Conservation (phyloP, 805 yeast genomes). For the Kodamaea kaohsiungensis region DNA sequence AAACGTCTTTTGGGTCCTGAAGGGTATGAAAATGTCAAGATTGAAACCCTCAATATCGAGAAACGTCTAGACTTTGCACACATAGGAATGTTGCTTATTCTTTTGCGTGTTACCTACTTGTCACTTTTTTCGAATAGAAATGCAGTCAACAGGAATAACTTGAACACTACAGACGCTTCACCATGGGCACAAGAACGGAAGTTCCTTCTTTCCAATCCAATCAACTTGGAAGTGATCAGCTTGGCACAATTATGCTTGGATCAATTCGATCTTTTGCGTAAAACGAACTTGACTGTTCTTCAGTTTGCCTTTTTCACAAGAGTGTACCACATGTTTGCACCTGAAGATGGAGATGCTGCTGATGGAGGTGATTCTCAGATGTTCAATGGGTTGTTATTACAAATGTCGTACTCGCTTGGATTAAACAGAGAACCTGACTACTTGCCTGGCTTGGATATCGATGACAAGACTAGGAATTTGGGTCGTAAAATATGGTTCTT, state of each 20-base stretch:
- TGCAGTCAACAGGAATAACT: constrained; percentile 26
- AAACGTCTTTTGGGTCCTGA: constrained; percentile 19
- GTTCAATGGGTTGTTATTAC: constrained; percentile 32
- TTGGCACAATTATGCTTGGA: constrained; percentile 37
- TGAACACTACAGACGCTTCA: constrained; percentile 13
- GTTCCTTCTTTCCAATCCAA: constrained; percentile 21
- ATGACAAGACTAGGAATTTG: constrained; percentile 25
- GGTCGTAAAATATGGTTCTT: constrained; percentile 61
- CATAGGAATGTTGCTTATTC: constrained; percentile 33
- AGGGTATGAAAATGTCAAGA: constrained; percentile 7
- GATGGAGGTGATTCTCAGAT: constrained; percentile 63
- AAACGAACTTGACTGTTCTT: constrained; percentile 51
- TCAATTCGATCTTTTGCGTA: constrained; percentile 40
- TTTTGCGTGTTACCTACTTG: constrained; percentile 36
- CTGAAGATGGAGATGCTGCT: constrained; percentile 60
- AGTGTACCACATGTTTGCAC: constrained; percentile 54
- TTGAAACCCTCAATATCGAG: constrained; percentile 16
- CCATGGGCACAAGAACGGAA: constrained; percentile 1
- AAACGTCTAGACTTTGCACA: constrained; percentile 34
- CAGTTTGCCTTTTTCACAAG: constrained; percentile 63
- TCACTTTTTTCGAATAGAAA: constrained; percentile 37
- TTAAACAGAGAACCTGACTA: constrained; percentile 50
- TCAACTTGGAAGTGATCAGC: constrained; percentile 17
- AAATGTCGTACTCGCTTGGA: constrained; percentile 48
- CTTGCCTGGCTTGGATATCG: constrained; percentile 25